Evolutionary conservation across 257 asterid species (phyloP).

Genomic region (Solanum tacnaense): DNA sequence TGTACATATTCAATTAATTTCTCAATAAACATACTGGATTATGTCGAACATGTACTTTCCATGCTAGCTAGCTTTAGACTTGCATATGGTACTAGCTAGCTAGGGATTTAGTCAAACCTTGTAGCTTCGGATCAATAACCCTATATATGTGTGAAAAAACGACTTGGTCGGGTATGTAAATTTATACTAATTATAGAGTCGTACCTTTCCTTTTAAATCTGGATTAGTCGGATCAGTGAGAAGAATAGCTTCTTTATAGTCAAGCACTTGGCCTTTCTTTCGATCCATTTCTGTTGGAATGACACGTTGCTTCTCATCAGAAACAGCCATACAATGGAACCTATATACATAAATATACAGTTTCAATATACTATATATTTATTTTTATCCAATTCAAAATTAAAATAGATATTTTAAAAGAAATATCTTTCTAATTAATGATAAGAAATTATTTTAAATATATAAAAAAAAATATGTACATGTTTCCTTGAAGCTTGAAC

Average conservation of each 20-base stretch:
- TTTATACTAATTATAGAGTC: neutral
- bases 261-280: conserved; percentile 18
- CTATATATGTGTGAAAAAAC: neutral
- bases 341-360: conserved; percentile 7
- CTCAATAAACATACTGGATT: neutral
- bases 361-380: neutral
- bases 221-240: conserved; percentile 28
- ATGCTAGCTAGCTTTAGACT: neutral
- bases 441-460: neutral
- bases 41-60: rapidly evolving
- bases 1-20: too few species aligned
- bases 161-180: neutral
- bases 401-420: too few species aligned
- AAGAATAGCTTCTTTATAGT: conserved; percentile 46
- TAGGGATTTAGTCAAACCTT: too few species aligned
- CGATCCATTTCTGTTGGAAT: conserved; percentile 48
- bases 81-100: too few species aligned
- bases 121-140: too few species aligned
- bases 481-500: conserved; percentile 30
- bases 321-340: conserved; percentile 56
- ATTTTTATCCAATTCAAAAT: neutral
- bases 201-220: conserved; percentile 42
- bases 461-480: neutral
- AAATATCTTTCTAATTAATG: neutral
- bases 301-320: conserved; percentile 40